These are phyloP conservation scores for Dictyophora rubrovolvata DNA, from an alignment of 768 basidiomycete species.

Conservation along the genomic window DNA sequence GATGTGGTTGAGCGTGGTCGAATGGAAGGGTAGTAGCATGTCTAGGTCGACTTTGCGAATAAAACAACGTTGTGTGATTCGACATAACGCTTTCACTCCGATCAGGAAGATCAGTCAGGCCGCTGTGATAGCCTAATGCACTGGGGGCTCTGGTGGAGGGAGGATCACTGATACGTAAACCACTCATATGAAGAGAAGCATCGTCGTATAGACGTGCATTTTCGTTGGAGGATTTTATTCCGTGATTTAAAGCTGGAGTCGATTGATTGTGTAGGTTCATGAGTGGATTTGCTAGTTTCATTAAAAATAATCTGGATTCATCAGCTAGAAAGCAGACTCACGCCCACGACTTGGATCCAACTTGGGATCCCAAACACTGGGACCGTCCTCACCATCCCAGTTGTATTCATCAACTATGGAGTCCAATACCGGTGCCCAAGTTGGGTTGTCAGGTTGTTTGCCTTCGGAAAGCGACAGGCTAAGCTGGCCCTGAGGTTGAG, in stretches of 20 bases:
- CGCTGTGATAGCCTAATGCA: conserved; percentile 16
- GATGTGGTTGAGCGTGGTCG: conserved; percentile 2
- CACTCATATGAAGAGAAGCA: conserved; percentile 35
- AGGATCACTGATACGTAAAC: conserved; percentile 41
- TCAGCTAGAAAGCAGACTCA: background rate
- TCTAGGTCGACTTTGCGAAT: conserved; percentile 22
- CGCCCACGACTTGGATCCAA: conserved; percentile 7
- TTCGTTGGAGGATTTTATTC: conserved; percentile 23
- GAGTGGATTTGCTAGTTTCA: conserved; percentile 17
- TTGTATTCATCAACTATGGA: conserved; percentile 2
- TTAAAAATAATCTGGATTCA: background rate
- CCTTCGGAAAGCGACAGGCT: background rate
- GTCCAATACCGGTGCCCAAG: conserved; percentile 5
- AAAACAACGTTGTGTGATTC: conserved; percentile 25
- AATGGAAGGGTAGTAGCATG: conserved; percentile 34
- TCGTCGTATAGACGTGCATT: conserved; percentile 31
- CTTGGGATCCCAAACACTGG: conserved; percentile 9
- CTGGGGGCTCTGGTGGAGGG: conserved; percentile 21
- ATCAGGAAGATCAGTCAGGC: conserved; percentile 36
- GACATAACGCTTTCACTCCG: conserved; percentile 53
- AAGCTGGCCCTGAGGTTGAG: background rate
- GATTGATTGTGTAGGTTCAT: conserved; percentile 40
- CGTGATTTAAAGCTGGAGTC: conserved; percentile 33
- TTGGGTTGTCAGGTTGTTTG: background rate
- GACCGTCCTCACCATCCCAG: conserved; percentile 5